Conservation (phyloP, 495 filamentous ascomycete species). For the Daldinia caldariorum region DNA sequence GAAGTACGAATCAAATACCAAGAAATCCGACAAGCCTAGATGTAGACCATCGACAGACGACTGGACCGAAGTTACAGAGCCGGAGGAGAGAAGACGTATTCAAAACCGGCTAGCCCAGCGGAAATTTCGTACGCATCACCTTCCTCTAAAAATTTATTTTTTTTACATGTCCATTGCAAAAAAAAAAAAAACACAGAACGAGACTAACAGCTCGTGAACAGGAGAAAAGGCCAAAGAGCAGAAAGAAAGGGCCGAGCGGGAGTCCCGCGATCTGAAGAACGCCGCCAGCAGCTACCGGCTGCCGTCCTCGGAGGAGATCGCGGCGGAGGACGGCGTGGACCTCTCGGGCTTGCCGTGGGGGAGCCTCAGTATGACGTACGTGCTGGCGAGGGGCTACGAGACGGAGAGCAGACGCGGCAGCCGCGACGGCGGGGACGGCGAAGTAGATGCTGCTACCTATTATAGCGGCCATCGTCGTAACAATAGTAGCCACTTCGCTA, state of each 20-base stretch:
- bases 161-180: too few relatives aligned
- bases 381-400: conserved; percentile 64
- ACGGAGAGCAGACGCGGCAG: conserved; percentile 51
- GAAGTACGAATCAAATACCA: conserved; percentile 45
- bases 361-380: conserved; percentile 63
- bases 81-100: conserved; percentile 67
- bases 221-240: conserved; percentile 69
- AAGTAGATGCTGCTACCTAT: background rate
- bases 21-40: conserved; percentile 49
- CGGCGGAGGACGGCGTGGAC: conserved; percentile 51
- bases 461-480: background rate
- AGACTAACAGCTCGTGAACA: conserved; percentile 42
- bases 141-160: too few relatives aligned
- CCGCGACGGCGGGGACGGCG: conserved; percentile 18
- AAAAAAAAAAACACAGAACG: background rate
- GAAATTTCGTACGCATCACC: conserved; percentile 63
- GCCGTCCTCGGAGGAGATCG: conserved; percentile 62
- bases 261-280: conserved; percentile 63
- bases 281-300: conserved; percentile 66
- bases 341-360: conserved; percentile 73
- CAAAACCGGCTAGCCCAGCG: conserved; percentile 70
- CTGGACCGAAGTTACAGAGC: conserved; percentile 68
- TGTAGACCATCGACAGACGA: conserved; percentile 59
- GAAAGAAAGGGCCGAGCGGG: conserved; percentile 66
- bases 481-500: background rate